Conservation (phyloP, 352 stramenopile genomes). For the Pythium aphanidermatum region DNA sequence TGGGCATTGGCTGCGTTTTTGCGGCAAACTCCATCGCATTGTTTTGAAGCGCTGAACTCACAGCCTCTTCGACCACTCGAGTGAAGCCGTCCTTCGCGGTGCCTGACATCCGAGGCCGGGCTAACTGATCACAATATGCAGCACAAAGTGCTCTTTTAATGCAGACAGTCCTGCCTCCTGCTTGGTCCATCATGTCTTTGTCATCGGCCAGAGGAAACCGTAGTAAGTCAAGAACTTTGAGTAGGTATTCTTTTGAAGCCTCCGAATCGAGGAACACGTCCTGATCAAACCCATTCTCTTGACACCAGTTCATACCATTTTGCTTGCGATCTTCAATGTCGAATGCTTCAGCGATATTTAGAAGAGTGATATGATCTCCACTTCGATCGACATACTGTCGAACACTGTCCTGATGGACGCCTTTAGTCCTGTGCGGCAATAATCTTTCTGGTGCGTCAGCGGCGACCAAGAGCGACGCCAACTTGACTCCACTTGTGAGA, state of each 20-base stretch:
- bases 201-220: constrained; percentile 15
- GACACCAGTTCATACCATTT: constrained; percentile 15
- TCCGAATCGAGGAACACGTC: constrained; percentile 15
- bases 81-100: constrained; percentile 7
- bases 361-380: constrained; percentile 21
- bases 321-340: constrained; percentile 4
- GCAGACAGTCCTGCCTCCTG: neutral
- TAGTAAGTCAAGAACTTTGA: constrained; percentile 16
- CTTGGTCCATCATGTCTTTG: neutral
- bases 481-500: constrained; percentile 14
- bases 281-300: constrained; percentile 6
- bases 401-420: neutral
- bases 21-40: neutral
- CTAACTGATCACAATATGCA: constrained; percentile 20
- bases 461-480: constrained; percentile 14
- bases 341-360: constrained; percentile 22
- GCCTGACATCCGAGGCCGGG: constrained; percentile 1
- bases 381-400: constrained; percentile 7
- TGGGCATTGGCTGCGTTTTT: neutral
- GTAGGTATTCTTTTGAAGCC: constrained; percentile 11
- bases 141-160: constrained; percentile 16
- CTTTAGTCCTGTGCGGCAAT: constrained; percentile 9
- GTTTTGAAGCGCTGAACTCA: neutral
- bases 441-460: constrained; percentile 15
- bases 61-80: constrained; percentile 8